phyloP scores from a whole-genome alignment of 805 yeast species.

The Yueomyces sinensis region DNA sequence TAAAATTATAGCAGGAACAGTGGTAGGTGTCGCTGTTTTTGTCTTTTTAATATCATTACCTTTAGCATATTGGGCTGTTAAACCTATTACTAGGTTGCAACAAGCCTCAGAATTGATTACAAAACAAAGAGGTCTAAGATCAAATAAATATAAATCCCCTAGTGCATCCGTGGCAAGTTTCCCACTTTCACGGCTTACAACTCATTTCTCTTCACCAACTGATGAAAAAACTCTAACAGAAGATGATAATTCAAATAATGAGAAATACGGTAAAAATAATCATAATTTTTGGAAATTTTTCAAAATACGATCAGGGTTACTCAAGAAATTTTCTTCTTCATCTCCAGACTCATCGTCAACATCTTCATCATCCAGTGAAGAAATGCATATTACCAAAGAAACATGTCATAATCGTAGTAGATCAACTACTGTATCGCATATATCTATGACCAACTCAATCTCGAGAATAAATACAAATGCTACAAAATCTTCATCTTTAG shows the following conservation, averaged over 20 bases:
- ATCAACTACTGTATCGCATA: background rate
- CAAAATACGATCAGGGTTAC: too few relatives aligned
- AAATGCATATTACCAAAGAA: background rate
- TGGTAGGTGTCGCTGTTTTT: constrained; percentile 62
- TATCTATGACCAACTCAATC: too few relatives aligned
- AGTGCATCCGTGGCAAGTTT: background rate
- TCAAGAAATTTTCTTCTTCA: background rate
- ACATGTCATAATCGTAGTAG: background rate
- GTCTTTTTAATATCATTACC: constrained; percentile 72
- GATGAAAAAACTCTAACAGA: background rate
- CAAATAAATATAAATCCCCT: constrained; percentile 1
- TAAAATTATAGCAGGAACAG: constrained; percentile 64
- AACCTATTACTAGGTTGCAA: constrained; percentile 69
- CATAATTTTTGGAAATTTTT: too few relatives aligned
- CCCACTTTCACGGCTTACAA: too few relatives aligned
- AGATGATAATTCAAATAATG: background rate
- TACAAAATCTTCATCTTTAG: background rate
- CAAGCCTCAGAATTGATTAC: constrained; percentile 59
- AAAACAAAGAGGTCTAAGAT: constrained; percentile 29
- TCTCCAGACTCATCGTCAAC: too few relatives aligned
- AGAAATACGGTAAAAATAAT: background rate
- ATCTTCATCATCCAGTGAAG: too few relatives aligned
- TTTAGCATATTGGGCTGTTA: constrained; percentile 69
- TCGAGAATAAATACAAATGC: background rate
- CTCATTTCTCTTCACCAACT: constrained; percentile 3